Evolutionary conservation across 805 yeast genomes (phyloP).

Genomic region (Yamadazyma scolyti): DNA sequence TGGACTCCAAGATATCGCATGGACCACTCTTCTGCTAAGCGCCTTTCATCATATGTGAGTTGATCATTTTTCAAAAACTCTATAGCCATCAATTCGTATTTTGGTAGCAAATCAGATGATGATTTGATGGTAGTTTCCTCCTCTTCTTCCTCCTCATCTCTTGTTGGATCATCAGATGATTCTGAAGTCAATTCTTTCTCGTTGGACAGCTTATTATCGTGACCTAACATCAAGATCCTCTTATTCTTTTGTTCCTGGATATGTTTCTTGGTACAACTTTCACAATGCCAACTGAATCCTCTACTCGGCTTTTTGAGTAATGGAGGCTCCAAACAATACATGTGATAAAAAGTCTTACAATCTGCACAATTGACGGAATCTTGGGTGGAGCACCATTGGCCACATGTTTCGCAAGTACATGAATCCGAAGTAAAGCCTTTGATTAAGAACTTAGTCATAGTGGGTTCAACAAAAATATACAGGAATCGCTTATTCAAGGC

Average conservation of each 20-base stretch:
- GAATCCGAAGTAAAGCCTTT: constrained; percentile 55
- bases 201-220: constrained; percentile 39
- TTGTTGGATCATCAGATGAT: constrained; percentile 2
- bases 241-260: constrained; percentile 42
- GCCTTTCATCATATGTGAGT: constrained; percentile 41
- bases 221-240: constrained; percentile 37
- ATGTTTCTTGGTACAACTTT: constrained; percentile 61
- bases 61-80: constrained; percentile 48
- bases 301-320: constrained; percentile 72
- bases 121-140: constrained; percentile 6
- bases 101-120: constrained; percentile 31
- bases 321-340: constrained; percentile 86
- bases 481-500: constrained; percentile 67
- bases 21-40: constrained; percentile 73
- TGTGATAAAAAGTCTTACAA: constrained; percentile 68
- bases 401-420: constrained; percentile 64
- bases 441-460: constrained; percentile 59
- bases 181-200: constrained; percentile 29
- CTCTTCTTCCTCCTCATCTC: constrained; percentile 7
- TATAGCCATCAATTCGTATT: constrained; percentile 55
- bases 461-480: constrained; percentile 71
- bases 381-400: constrained; percentile 72
- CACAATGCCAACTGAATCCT: constrained; percentile 91
- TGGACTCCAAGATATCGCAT: constrained; percentile 77
- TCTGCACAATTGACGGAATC: constrained; percentile 80